A percentile compares a stretch with the other conserved stretches of the same genome.
Conservation (phyloP, 345 rosid genomes). For the Sapria himalayana region DNA sequence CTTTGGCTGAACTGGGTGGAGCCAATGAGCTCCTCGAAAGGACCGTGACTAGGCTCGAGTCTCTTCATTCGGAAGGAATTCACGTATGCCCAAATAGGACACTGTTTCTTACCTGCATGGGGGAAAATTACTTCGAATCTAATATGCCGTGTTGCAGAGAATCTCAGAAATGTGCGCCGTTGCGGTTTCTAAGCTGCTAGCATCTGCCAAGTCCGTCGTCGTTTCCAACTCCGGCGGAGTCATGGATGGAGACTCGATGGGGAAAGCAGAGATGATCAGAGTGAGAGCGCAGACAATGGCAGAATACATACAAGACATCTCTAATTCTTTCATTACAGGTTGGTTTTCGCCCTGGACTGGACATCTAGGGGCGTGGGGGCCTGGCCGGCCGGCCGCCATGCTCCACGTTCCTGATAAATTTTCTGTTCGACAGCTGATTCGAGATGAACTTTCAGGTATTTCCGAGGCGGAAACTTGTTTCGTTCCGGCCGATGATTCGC, state of each 20-base stretch:
- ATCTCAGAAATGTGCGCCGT: conserved; percentile 84
- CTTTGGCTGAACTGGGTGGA: conserved; percentile 37
- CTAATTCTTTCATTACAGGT: conserved; percentile 83
- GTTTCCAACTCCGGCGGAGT: conserved; percentile 43
- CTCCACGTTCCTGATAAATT: too few species aligned
- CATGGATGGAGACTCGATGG: conserved; percentile 56
- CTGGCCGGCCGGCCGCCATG: not conserved
- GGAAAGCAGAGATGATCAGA: conserved; percentile 66
- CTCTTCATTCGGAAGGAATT: conserved; percentile 91
- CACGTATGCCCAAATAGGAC: conserved; percentile 35
- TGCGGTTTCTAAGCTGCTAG: conserved; percentile 63
- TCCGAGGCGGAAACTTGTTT: conserved; percentile 64
- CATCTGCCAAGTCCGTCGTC: conserved; percentile 57
- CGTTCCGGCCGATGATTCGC: conserved; percentile 30
- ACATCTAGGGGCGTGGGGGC: not conserved
- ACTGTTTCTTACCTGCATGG: not conserved
- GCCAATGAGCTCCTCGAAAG: conserved; percentile 62
- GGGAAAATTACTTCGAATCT: not conserved
- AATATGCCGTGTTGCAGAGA: conserved; percentile 40
- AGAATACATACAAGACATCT: conserved; percentile 52
- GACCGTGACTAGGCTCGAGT: conserved; percentile 69
- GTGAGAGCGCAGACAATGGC: conserved; percentile 49
- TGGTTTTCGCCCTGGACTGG: conserved; percentile 7
- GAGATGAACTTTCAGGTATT: conserved; percentile 77
- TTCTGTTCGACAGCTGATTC: too few species aligned